These are phyloP conservation scores for Yamadazyma songkhlaensis DNA, from an alignment of 1,139 yeast genomes.

Conservation along the genomic window DNA sequence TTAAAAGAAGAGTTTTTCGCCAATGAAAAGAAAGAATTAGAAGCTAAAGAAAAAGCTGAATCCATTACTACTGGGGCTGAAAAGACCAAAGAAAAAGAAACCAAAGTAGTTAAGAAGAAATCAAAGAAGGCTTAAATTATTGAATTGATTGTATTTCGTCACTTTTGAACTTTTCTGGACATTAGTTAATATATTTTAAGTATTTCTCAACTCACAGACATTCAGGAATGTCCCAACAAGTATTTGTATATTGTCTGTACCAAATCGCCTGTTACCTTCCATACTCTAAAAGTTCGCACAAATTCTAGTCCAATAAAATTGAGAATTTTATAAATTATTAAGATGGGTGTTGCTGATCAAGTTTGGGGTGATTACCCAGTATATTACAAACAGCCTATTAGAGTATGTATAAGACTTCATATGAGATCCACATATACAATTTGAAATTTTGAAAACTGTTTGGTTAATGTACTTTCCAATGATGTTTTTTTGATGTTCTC, in stretches of 20 bases:
- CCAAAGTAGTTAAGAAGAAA: conserved; percentile 12
- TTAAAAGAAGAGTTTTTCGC: conserved; percentile 51
- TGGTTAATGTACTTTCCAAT: neutral
- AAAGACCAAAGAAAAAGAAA: conserved; percentile 16
- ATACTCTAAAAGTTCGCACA: neutral
- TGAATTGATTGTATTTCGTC: no score
- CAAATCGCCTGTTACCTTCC: no score
- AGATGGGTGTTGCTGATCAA: conserved; percentile 26
- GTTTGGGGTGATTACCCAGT: conserved; percentile 58
- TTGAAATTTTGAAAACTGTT: neutral
- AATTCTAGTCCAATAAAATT: conserved; percentile 5
- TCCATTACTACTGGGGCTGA: conserved; percentile 20
- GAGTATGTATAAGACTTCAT: conserved; percentile 41
- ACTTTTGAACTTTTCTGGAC: no score
- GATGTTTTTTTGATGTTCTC: no score
- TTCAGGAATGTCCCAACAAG: no score
- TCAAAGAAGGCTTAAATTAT: conserved; percentile 10
- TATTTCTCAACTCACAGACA: no score
- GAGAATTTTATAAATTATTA: conserved; percentile 1
- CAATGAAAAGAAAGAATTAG: conserved; percentile 20
- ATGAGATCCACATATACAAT: neutral
- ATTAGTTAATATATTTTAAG: neutral
- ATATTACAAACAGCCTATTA: conserved; percentile 60
- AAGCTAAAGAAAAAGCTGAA: conserved; percentile 16
- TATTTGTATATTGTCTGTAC: no score